Base-by-base conservation (phyloP, 106 monocot species). In the Narthecium ossifragum region DNA sequence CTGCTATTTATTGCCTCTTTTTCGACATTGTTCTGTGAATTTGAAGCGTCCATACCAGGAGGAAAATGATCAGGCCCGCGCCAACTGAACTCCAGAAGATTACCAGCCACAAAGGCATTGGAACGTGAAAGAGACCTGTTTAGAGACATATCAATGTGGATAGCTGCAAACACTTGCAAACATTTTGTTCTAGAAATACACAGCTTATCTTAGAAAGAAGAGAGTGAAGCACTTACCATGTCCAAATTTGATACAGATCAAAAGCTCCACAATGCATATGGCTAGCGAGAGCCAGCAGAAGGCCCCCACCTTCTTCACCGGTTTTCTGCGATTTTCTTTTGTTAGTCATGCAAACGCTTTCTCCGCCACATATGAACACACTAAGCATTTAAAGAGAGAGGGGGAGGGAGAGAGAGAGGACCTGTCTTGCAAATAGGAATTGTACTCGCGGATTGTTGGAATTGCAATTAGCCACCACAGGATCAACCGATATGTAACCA, bases 381-480 rank as follows among this genome's bases (percentile, higher is more conserved):
- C 37, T 60, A 14, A 60, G 14, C 6, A 17, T 39, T 4, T 37
- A 21, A 38, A 34, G n/a, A 34, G 12, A 24, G 34, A 1, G 59
- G 34, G 14, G 29, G 29, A 29, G n/a, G 7, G 8, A 29, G 33
- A 51, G 29, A 20, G 49, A 23, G 4, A 17, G 52, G 55, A 93
- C 93, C 88, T 93, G 88, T 93, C 93, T 61, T 93, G 93, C 57
- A 93, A 77, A 57, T 93, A 93, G 26, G 74, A 82, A 54, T 93
- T 93, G 59, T 93, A 93, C 67, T 93, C 93, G 14, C 93, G 81
- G 34, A 93, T 93, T 13, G 93, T 85, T 31, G 93, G 93, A 67
- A 85, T 93, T n/a, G 93, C 93, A 63, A 83, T 81, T 50, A 93
- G 62, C 93, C 93, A 93, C 93, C 93, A 93, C 2, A 93, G 77